A percentile compares a stretch with the other conserved stretches of the same genome.
Evolutionary conservation across 2,329 filamentous ascomycete species (phyloP).

Genomic region (Fusarium transvaalense): DNA sequence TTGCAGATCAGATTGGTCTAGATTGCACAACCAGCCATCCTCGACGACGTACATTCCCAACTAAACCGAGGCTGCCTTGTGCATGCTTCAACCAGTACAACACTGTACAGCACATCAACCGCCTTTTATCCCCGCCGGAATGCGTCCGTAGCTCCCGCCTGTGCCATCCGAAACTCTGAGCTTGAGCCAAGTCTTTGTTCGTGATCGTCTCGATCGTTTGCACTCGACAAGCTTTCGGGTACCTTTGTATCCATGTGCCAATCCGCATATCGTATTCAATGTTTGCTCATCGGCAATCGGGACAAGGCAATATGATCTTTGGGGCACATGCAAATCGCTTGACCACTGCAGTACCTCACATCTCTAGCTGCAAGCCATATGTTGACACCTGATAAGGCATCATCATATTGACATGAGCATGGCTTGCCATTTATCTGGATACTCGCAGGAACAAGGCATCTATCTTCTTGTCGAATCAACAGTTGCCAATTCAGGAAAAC

Average conservation of each 20-base stretch:
- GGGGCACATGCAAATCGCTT: neutral
- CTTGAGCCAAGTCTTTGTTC: conserved; percentile 3
- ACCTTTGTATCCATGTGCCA: conserved; percentile 16
- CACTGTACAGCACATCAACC: conserved; percentile 5
- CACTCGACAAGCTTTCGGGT: conserved; percentile 4
- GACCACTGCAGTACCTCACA: neutral
- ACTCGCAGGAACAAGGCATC: neutral
- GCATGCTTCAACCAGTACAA: neutral
- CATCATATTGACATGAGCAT: conserved; percentile 5
- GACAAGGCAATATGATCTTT: conserved; percentile 11
- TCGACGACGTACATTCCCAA: neutral
- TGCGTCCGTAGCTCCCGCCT: conserved; percentile 23
- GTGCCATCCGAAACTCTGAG: conserved; percentile 10
- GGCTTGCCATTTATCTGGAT: neutral
- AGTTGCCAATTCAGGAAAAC: neutral
- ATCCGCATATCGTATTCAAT: conserved; percentile 6
- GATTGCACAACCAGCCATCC: neutral
- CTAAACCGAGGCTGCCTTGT: neutral
- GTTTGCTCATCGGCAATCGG: conserved; percentile 11
- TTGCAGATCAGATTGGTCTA: conserved; percentile 21
- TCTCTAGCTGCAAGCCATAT: neutral
- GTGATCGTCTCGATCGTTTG: conserved; percentile 9
- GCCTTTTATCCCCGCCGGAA: conserved; percentile 18
- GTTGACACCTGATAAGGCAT: neutral
- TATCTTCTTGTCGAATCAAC: neutral